Percentiles rank a stretch among this genome's conserved stretches.
These are phyloP conservation scores for Wallemia ichthyophaga DNA, from an alignment of 1,284 basidiomycete genomes.

Conservation along the genomic window DNA sequence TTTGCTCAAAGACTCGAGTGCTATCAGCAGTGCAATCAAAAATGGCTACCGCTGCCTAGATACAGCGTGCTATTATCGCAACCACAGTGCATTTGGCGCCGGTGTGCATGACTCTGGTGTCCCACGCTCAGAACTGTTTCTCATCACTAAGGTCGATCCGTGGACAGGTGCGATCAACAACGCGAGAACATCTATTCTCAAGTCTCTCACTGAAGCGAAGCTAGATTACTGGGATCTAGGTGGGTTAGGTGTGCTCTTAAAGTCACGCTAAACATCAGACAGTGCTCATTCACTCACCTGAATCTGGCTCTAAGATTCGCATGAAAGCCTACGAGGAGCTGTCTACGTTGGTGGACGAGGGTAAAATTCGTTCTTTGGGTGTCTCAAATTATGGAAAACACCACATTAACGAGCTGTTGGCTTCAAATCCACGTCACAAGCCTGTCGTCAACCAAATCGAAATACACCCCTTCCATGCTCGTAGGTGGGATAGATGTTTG, in stretches of 20 bases:
- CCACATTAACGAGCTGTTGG: neutral
- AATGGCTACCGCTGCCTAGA: neutral
- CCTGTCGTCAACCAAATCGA: neutral
- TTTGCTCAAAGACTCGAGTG: neutral
- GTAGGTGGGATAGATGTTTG: no score
- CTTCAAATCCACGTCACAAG: neutral
- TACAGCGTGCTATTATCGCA: neutral
- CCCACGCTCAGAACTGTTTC: neutral
- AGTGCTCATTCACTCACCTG: neutral
- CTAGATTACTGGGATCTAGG: neutral
- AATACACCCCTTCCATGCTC: neutral
- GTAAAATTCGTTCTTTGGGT: neutral
- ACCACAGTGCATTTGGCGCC: neutral
- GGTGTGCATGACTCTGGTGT: neutral
- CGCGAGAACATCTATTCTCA: neutral
- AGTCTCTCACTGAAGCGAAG: neutral
- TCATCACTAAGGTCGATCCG: neutral
- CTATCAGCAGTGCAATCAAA: neutral
- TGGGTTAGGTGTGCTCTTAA: no score
- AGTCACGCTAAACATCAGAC: no score
- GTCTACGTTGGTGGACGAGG: neutral
- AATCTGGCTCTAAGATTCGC: neutral
- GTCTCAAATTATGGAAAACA: neutral
- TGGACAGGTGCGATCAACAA: neutral
- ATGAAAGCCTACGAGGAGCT: neutral